Evolutionary conservation across 108 stramenopile species (phyloP).

Genomic region (Schizochytrium sp.): DNA sequence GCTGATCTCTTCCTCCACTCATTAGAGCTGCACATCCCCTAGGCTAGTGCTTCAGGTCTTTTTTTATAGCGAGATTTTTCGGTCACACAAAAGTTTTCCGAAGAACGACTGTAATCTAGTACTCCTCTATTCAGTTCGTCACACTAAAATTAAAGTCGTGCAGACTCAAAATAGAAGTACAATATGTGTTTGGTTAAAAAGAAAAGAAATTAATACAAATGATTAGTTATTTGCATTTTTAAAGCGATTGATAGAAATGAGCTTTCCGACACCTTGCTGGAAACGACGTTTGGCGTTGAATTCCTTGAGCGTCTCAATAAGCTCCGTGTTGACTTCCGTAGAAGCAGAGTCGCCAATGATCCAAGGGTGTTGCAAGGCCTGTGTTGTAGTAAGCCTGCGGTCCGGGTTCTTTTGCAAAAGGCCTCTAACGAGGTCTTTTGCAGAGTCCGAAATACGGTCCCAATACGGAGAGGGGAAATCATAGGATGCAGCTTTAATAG

Average conservation of each 20-base stretch:
- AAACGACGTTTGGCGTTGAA: slow-evolving; percentile 58
- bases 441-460: slow-evolving; percentile 57
- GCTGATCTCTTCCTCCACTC: no score
- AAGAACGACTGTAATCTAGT: background rate
- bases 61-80: background rate
- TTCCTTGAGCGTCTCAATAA: slow-evolving; percentile 58
- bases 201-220: background rate
- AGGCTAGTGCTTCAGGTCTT: background rate
- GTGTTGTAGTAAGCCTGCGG: slow-evolving; percentile 24
- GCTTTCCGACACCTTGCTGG: slow-evolving; percentile 59
- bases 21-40: no score
- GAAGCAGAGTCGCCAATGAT: slow-evolving; percentile 54
- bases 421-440: slow-evolving; percentile 52
- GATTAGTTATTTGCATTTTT: background rate
- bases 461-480: slow-evolving; percentile 68
- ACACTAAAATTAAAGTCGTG: background rate
- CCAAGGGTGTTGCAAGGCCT: slow-evolving; percentile 63
- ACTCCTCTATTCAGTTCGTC: background rate
- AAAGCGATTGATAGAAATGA: slow-evolving; percentile 49
- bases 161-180: background rate
- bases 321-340: slow-evolving; percentile 55
- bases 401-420: slow-evolving; percentile 59
- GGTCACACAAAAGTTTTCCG: no score
- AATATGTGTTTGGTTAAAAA: background rate
- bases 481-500: slow-evolving; percentile 65